Evolutionary conservation across 192 early-diverging fungal genomes (phyloP), one percentile per base, ranked within the genome.

Genomic region (Lunasporangiospora selenospora): DNA sequence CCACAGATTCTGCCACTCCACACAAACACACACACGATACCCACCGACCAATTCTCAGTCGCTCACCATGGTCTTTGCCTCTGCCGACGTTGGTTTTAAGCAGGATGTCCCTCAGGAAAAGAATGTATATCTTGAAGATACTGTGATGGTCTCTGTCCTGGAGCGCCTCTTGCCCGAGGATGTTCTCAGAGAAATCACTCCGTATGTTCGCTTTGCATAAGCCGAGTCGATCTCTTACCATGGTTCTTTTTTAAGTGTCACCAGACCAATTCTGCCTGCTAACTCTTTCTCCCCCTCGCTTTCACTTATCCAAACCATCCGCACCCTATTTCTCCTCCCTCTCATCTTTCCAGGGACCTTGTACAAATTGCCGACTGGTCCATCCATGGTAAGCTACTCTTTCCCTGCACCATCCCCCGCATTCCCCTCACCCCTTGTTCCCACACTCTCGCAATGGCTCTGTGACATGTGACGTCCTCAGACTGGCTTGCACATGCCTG

Each of bases 131-230:
- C 55, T 63, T 10, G 75, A 81, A 10, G 83, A 88, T 42, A 44
- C 62, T 36, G 78, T 77, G 23, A 56, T 88, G 37, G 58, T 67
- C 32, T 75, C 78, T 2, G 69, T 88, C 32, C 69, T 88, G 26
- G 66, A 71, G 44, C 69, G 80, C 44, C 54, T 67, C 27, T 44
- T 88, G n/a, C 87, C 87, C 24, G 11, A 31, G 12, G n/a, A 64
- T 5, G 77, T 84, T n/a, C 29, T 82, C 19, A 43, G 36, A 6
- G 65, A 77, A 19, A 78, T 88, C 29, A 73, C 73, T 16, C 77
- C 81, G 53, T 84, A 86, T 47, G 63, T 79, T 1, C 16, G 36
- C 13, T 36, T 64, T 16, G 37, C 79, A 24, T 34, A 55, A 27
- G 76, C 67, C 61, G 60, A 8, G 10, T 12, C 40, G 26, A n/a